Conservation (phyloP, 2,329 filamentous ascomycete genomes). For the Aspergillus novoparasiticus region DNA sequence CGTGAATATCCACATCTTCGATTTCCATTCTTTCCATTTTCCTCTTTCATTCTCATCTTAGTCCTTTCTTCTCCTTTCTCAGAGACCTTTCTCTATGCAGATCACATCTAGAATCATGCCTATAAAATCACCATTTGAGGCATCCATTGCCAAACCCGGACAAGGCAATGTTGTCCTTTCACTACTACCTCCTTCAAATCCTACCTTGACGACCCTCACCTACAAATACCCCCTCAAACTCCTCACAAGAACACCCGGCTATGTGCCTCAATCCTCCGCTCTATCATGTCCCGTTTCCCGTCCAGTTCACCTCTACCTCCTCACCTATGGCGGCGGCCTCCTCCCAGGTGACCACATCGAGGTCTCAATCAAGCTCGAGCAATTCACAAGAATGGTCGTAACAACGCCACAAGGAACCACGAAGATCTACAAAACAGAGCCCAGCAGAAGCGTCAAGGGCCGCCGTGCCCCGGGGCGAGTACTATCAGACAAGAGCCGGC, state of each 20-base stretch:
- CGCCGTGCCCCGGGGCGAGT: conserved; percentile 38
- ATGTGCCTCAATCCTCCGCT: conserved; percentile 53
- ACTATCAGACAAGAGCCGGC: conserved; percentile 46
- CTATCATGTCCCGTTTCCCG: conserved; percentile 35
- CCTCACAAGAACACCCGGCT: conserved; percentile 73
- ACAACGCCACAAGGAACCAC: conserved; percentile 75
- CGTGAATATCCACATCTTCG: conserved; percentile 11
- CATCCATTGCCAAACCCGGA: conserved; percentile 73
- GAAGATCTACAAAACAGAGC: conserved; percentile 85
- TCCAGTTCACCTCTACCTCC: conserved; percentile 79
- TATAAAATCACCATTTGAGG: conserved; percentile 70
- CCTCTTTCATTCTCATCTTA: background rate
- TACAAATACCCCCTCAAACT: conserved; percentile 97
- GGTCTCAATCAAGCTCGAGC: conserved; percentile 68
- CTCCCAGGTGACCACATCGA: conserved; percentile 83
- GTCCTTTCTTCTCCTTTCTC: background rate
- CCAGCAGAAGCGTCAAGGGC: conserved; percentile 26
- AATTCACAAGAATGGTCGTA: conserved; percentile 65
- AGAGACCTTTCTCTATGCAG: conserved; percentile 8
- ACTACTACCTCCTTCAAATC: conserved; percentile 69
- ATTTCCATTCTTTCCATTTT: conserved; percentile 1
- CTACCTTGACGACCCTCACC: conserved; percentile 71
- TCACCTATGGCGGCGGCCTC: conserved; percentile 93
- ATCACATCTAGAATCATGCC: conserved; percentile 30
- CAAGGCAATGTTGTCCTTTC: conserved; percentile 75